phyloP scores from a whole-genome alignment of 2,329 filamentous ascomycete genomes.

The Phyllosticta citribraziliensis region DNA sequence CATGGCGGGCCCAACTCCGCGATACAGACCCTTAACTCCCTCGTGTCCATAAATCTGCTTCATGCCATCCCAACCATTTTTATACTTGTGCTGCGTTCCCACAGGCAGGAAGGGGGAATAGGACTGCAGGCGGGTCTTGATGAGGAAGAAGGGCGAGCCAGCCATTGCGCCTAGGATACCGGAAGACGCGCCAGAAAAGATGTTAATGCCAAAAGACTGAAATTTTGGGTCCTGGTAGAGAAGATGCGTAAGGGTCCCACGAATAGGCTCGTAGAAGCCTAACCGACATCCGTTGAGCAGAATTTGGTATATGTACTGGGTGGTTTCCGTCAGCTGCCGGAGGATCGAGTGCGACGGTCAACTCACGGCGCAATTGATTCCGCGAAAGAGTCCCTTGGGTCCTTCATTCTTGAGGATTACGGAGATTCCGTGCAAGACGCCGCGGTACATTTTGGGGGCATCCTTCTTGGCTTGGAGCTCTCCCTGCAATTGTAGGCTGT shows the following conservation, averaged over 20 bases:
- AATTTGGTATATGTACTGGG: slow-evolving; percentile 84
- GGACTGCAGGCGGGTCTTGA: slow-evolving; percentile 93
- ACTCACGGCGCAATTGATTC: slow-evolving; percentile 68
- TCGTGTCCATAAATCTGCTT: slow-evolving; percentile 67
- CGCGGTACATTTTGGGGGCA: slow-evolving; percentile 79
- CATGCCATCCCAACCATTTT: slow-evolving; percentile 75
- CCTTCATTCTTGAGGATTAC: slow-evolving; percentile 91
- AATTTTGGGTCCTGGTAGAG: slow-evolving; percentile 62
- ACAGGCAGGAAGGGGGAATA: slow-evolving; percentile 88
- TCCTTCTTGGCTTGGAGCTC: slow-evolving; percentile 82
- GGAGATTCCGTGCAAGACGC: slow-evolving; percentile 80
- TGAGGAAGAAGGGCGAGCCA: slow-evolving; percentile 92
- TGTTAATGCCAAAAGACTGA: slow-evolving; percentile 84
- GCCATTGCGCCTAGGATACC: slow-evolving; percentile 87
- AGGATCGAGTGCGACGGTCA: slow-evolving; percentile 2
- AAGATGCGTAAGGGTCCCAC: slow-evolving; percentile 56
- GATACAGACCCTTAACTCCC: slow-evolving; percentile 73
- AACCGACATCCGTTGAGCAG: slow-evolving; percentile 92
- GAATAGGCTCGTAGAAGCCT: slow-evolving; percentile 95
- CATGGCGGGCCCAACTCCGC: slow-evolving; percentile 88
- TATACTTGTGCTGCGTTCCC: slow-evolving; percentile 92
- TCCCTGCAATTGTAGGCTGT: slow-evolving; percentile 86
- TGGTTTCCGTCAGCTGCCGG: slow-evolving; percentile 11
- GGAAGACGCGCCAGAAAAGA: slow-evolving; percentile 81
- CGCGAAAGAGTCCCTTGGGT: slow-evolving; percentile 72